A percentile compares a stretch with the other conserved stretches of the same genome.
These are phyloP conservation scores for Saccharomyces hybrid DNA, from an alignment of 1,139 yeast species.

Conservation along the genomic window DNA sequence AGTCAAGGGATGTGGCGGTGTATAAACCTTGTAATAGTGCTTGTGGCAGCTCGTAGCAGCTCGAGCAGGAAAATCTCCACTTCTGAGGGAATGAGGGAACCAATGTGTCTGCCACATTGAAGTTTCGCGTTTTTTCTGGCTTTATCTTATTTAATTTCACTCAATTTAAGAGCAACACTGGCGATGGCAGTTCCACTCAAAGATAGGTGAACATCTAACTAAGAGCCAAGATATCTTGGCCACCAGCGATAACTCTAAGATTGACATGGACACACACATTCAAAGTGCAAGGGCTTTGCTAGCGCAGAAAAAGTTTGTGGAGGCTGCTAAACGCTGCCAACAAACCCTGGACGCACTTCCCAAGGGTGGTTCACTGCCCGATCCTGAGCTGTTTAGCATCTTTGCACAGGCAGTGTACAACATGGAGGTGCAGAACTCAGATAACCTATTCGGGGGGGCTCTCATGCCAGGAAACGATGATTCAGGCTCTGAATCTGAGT, in stretches of 20 bases:
- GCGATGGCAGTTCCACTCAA: not conserved
- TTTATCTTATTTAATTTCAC: not conserved
- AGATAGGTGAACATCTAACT: not conserved
- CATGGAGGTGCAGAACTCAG: not conserved
- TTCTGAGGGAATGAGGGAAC: not conserved
- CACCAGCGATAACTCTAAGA: not conserved
- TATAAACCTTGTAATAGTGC: not conserved
- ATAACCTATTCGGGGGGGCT: conserved; percentile 19
- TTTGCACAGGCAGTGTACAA: not conserved
- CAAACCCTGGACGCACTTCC: conserved; percentile 52
- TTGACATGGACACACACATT: not conserved
- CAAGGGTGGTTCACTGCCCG: not conserved
- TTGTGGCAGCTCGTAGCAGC: not conserved
- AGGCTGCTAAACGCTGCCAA: conserved; percentile 65
- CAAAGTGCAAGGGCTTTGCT: not conserved
- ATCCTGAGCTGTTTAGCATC: not conserved
- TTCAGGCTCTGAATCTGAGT: conserved; percentile 15
- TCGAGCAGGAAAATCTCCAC: not conserved
- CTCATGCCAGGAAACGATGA: conserved; percentile 41
- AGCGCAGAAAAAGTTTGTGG: conserved; percentile 56
- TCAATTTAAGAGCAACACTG: not conserved
- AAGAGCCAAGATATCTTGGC: not conserved
- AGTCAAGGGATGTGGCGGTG: not conserved
- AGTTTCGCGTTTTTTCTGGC: not conserved
- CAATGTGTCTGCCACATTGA: not conserved